These are phyloP conservation scores for Physaria fendleri DNA, from an alignment of 345 rosid species.

Conservation along the genomic window DNA sequence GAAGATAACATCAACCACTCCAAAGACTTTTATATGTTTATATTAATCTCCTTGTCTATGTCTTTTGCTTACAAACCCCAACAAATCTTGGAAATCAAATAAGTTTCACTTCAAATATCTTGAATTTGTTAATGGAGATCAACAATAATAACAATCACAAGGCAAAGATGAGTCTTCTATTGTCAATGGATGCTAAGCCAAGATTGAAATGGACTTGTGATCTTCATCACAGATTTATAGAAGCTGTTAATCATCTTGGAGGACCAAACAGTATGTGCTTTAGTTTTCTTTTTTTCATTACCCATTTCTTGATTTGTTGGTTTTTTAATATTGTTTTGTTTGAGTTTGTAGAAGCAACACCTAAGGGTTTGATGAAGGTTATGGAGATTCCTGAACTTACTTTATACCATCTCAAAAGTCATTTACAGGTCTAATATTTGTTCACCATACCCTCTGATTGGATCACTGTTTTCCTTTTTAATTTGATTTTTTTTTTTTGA, in stretches of 20 bases:
- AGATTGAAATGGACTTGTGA: slow-evolving; percentile 95
- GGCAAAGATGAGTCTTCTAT: slow-evolving; percentile 58
- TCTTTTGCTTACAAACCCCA: slow-evolving; percentile 33
- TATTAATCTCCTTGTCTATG: slow-evolving; percentile 24
- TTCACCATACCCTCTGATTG: neutral
- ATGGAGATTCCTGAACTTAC: slow-evolving; percentile 90
- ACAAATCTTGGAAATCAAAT: slow-evolving; percentile 23
- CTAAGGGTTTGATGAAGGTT: slow-evolving; percentile 77
- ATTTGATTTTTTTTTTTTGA: neutral
- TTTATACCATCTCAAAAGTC: slow-evolving; percentile 92
- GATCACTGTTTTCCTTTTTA: neutral
- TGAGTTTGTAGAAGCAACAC: slow-evolving; percentile 75
- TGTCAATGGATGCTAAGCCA: slow-evolving; percentile 91
- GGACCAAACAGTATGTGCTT: slow-evolving; percentile 71
- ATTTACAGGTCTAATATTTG: slow-evolving; percentile 56
- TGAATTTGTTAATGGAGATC: slow-evolving; percentile 24
- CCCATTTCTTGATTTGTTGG: slow-evolving; percentile 6
- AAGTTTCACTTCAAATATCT: neutral
- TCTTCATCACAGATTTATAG: slow-evolving; percentile 80
- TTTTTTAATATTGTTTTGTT: neutral
- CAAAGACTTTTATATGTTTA: slow-evolving; percentile 19
- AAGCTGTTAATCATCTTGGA: slow-evolving; percentile 73
- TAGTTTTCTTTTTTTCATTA: neutral
- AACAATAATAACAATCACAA: slow-evolving; percentile 21
- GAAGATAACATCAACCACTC: slow-evolving; percentile 39